These are phyloP conservation scores for Xylaria palmicola DNA, from an alignment of 495 filamentous ascomycete genomes.

Conservation along the genomic window DNA sequence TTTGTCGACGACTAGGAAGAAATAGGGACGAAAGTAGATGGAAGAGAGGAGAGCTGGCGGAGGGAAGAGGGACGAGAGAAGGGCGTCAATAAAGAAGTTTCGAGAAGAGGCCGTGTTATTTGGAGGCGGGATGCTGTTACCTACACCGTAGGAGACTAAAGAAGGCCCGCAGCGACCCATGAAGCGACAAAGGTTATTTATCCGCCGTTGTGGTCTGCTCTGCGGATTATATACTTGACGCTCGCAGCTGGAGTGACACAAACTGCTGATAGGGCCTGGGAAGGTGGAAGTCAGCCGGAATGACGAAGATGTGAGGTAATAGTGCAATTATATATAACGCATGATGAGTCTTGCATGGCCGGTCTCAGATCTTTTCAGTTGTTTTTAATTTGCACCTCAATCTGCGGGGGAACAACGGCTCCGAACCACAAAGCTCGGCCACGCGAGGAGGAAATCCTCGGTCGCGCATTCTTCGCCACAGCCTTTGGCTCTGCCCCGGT, in stretches of 20 bases:
- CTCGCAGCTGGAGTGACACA: neutral
- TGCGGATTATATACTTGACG: neutral
- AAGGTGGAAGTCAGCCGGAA: constrained; percentile 2
- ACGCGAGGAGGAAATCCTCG: constrained; percentile 10
- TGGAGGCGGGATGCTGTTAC: constrained; percentile 4
- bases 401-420: constrained; percentile 42
- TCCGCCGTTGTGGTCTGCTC: neutral
- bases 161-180: neutral
- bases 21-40: too few relatives aligned
- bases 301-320: neutral
- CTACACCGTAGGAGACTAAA: constrained; percentile 2
- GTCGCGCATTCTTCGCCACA: constrained; percentile 37
- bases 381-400: constrained; percentile 38
- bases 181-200: neutral
- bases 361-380: constrained; percentile 61
- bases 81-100: neutral
- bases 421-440: constrained; percentile 22
- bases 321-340: neutral
- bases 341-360: constrained; percentile 15
- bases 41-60: neutral
- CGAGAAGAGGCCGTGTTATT: neutral
- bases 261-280: constrained; percentile 1
- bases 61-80: neutral
- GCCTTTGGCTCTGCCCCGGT: constrained; percentile 46
- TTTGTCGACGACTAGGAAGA: neutral